Conservation (phyloP, 148 eudicot species). For the Chenopodium suecicum region DNA sequence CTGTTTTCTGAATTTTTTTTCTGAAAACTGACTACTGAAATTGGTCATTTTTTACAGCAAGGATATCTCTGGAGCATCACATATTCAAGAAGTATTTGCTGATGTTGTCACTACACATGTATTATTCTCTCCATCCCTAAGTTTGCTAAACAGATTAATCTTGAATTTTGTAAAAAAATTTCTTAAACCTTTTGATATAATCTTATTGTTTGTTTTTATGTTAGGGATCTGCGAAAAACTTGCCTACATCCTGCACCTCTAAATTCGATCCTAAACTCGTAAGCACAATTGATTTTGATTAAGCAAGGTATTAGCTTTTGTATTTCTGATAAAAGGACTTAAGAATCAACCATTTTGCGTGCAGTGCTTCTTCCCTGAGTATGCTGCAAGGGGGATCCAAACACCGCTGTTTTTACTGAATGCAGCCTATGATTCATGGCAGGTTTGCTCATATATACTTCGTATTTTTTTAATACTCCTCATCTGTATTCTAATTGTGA, state of each 20-base stretch:
- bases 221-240: constrained; percentile 73
- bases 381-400: constrained; percentile 50
- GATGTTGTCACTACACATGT: constrained; percentile 75
- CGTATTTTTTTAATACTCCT: constrained; percentile 4
- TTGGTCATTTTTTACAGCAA: constrained; percentile 38
- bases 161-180: not conserved
- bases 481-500: not conserved
- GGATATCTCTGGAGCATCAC: constrained; percentile 58
- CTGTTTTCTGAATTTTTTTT: not conserved
- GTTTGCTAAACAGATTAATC: not conserved
- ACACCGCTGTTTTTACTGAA: constrained; percentile 75
- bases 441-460: constrained; percentile 46
- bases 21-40: not conserved
- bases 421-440: constrained; percentile 88
- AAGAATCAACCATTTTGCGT: constrained; percentile 6
- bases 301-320: not conserved
- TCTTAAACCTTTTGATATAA: not conserved
- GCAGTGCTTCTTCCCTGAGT: constrained; percentile 92
- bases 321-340: not conserved
- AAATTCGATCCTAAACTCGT: constrained; percentile 61
- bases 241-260: constrained; percentile 67
- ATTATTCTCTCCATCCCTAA: constrained; percentile 27
- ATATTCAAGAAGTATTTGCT: constrained; percentile 46
- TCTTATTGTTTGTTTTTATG: not conserved
- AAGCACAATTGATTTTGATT: constrained; percentile 1